Base-by-base conservation (phyloP, 768 basidiomycete genomes). In the Pleurotus salmoneostramineus region DNA sequence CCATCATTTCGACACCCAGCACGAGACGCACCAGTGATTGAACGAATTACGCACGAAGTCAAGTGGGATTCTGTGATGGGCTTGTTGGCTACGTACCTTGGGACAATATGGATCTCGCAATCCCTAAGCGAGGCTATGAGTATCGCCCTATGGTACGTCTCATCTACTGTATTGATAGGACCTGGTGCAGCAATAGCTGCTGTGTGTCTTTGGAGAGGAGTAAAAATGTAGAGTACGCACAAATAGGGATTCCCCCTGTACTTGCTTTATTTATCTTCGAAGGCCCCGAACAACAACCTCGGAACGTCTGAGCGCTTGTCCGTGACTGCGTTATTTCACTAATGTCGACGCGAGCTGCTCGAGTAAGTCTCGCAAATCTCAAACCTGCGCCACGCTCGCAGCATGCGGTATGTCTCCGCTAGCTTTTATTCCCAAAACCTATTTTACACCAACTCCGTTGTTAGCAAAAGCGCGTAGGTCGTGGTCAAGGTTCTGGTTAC, bases 401-500 rank as follows among this genome's bases (percentile, higher is more conserved):
- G 56, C 85, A 89, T 56, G 82, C 82, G 61, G 91, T 89, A 60
- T 60, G 63, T 63, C 6, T 12, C 37, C n/a, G 14, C 8, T 47
- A 34, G 10, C 12, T 27, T 31, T 27, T 17, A 10, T 35, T 14
- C 37, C 12, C 27, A 49, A 50, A 44, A 51, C 6, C 49, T 57
- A 33, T 17, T 10, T 8, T 40, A n/a, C 27, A 35, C 52, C 60
- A 37, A 21, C 58, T 40, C 61, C 56, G 46, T 48, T 59, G 56
- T 10, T 45, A 95, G 93, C 87, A 89, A 88, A 93, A 94, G 86
- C 92, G 96, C 68, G 82, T 95, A 31, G 96, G 97, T 66, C 81
- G 96, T 67, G 96, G 96, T 67, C 90, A 93, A 74, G 92, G 92
- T 33, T 94, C 93, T 2, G 89, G 90, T 31, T 83, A 89, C 58